These are phyloP conservation scores for Grifola frondosa DNA, from an alignment of 1,284 basidiomycete genomes.

Conservation along the genomic window DNA sequence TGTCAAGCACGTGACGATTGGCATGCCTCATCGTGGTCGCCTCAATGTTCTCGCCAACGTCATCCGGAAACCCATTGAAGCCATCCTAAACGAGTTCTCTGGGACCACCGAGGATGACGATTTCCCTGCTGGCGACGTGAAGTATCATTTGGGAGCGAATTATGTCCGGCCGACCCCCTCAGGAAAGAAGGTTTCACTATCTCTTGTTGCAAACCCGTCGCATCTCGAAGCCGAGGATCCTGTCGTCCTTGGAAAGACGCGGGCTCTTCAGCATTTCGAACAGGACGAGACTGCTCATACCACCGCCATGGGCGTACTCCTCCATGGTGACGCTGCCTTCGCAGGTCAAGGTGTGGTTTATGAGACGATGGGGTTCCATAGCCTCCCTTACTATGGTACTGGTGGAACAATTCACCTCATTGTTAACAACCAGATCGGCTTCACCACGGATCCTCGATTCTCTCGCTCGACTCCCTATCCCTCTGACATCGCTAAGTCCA, in stretches of 20 bases:
- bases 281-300: conserved; percentile 76
- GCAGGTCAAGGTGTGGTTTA: conserved; percentile 99
- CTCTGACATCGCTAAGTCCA: conserved; percentile 99
- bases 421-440: conserved; percentile 99
- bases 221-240: conserved; percentile 98
- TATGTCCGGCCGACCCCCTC: conserved; percentile 98
- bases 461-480: conserved; percentile 97
- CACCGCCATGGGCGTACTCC: conserved; percentile 90
- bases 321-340: conserved; percentile 99
- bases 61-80: conserved; percentile 97
- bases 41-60: conserved; percentile 98
- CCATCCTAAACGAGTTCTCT: conserved; percentile 97
- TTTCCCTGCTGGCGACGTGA: conserved; percentile 94
- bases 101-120: conserved; percentile 69
- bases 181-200: conserved; percentile 96
- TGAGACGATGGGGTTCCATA: conserved; percentile 99
- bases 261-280: conserved; percentile 95
- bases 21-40: conserved; percentile 99
- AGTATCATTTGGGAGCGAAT: conserved; percentile 99
- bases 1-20: conserved; percentile 94
- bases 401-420: conserved; percentile 98
- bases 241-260: conserved; percentile 96
- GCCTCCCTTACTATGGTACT: conserved; percentile 92
- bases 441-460: conserved; percentile 98
- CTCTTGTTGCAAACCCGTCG: conserved; percentile 97